Evolutionary conservation across 1,139 yeast species (phyloP).

Genomic region (Fermentozyma sake): DNA sequence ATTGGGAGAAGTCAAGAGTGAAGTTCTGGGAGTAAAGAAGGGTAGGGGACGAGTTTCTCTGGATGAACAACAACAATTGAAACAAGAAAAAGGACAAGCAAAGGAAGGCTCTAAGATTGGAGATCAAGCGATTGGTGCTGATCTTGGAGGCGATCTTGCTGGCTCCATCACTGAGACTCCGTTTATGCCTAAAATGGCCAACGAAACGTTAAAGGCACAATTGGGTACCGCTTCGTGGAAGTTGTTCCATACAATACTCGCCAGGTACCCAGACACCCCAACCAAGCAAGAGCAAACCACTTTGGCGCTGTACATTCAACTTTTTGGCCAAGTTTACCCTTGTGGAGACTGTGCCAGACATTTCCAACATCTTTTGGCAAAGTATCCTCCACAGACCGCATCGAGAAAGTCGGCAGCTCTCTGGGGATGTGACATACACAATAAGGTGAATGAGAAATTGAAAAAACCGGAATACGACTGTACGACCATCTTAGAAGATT

Average conservation of each 20-base stretch:
- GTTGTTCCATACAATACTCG: constrained; percentile 79
- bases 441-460: constrained; percentile 71
- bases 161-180: constrained; percentile 47
- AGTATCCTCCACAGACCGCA: constrained; percentile 81
- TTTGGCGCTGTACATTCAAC: constrained; percentile 46
- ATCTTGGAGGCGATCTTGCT: too few relatives aligned
- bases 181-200: constrained; percentile 85
- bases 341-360: constrained; percentile 96
- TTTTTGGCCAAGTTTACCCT: constrained; percentile 79
- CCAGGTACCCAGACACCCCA: constrained; percentile 87
- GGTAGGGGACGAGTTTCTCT: too few relatives aligned
- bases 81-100: neutral
- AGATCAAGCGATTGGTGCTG: constrained; percentile 7
- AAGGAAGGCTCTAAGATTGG: neutral
- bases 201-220: constrained; percentile 57
- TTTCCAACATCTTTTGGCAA: constrained; percentile 61
- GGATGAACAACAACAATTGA: constrained; percentile 1
- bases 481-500: constrained; percentile 75
- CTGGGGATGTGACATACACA: constrained; percentile 98
- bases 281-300: constrained; percentile 57
- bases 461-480: constrained; percentile 78
- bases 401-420: constrained; percentile 78
- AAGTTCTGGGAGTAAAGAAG: too few relatives aligned
- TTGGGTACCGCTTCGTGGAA: constrained; percentile 91
- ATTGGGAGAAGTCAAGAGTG: too few relatives aligned